phyloP scores from a whole-genome alignment of 805 yeast species.

The Suhomyces xylopsoci region DNA sequence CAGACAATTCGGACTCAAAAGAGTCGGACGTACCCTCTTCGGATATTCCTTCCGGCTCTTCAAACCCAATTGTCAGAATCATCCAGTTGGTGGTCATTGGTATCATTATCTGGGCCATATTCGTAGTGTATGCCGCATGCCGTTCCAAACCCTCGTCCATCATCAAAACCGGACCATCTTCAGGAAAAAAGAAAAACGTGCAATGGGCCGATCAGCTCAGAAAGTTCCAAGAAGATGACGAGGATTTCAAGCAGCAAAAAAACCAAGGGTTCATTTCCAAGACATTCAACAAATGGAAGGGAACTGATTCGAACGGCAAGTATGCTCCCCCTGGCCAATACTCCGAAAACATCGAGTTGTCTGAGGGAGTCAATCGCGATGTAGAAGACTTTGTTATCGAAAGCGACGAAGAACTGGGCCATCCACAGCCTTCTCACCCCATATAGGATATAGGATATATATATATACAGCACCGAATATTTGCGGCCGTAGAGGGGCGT shows the following conservation, averaged over 20 bases:
- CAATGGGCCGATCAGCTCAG: constrained; percentile 48
- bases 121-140: constrained; percentile 36
- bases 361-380: constrained; percentile 11
- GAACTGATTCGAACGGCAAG: constrained; percentile 23
- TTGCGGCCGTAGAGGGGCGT: not conserved
- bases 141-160: constrained; percentile 40
- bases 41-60: constrained; percentile 3
- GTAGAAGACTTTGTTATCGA: constrained; percentile 42
- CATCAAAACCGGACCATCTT: constrained; percentile 31
- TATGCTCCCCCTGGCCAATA: constrained; percentile 21
- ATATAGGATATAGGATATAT: not conserved
- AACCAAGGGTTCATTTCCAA: constrained; percentile 37
- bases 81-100: constrained; percentile 39
- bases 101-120: constrained; percentile 40
- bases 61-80: constrained; percentile 31
- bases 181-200: constrained; percentile 40
- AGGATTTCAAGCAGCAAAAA: constrained; percentile 14
- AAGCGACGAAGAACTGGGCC: constrained; percentile 45
- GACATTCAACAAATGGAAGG: constrained; percentile 31
- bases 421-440: constrained; percentile 1
- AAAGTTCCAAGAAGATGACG: constrained; percentile 31
- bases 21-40: not conserved
- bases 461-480: not conserved
- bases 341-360: constrained; percentile 35
- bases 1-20: not conserved